Evolutionary conservation across 2,329 filamentous ascomycete species (phyloP), one percentile per base, ranked within the genome.

Genomic region (Neonectria punicea): DNA sequence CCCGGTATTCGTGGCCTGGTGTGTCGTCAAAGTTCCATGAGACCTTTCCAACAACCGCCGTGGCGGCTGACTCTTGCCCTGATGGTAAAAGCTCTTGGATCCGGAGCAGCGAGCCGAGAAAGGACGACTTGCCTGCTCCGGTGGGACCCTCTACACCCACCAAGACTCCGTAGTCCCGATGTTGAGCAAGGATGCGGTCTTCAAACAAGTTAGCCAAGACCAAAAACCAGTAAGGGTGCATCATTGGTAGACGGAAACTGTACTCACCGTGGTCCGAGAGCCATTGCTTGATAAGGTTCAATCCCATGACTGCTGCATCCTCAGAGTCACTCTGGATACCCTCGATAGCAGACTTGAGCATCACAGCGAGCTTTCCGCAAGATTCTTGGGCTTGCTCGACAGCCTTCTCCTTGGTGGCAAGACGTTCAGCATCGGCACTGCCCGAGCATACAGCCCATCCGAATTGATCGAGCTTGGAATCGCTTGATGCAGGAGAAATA

Each of bases 1-100:
- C 75, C 0, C 67, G 65, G 16, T 70, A 75, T 3, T 58, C 49
- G 9, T 66, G n/a, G 0, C 57, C 65, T 5, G 67, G 67, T 0
- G 39, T 41, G 2, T 70, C 25, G 9, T 71, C 59, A 22, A 67
- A 16, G 41, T 79, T 79, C 66, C 70, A 79, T 0, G 69, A 67
- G 0, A 76, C 66, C 5, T 69, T 70, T 4, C 71, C 76, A 0
- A 65, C 51, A 0, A 75, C 73, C 0, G 77, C 75, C 0, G 77
- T 79, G 0, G 74, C 66, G 0, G 77, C 77, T 5, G 62, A 61
- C 7, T 75, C 67, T n/a, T 76, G 76, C 8, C 70, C 73, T 0
- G 76, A 76, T 1, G 78, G 77, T 0, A 80, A 62, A 1, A 80
- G 60, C 16, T 77, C 76, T 6, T 51, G n/a, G 1, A 61, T 39